These are phyloP conservation scores for Mortierella sp. DNA, from an alignment of 371 early-diverging fungal species.

Conservation along the genomic window DNA sequence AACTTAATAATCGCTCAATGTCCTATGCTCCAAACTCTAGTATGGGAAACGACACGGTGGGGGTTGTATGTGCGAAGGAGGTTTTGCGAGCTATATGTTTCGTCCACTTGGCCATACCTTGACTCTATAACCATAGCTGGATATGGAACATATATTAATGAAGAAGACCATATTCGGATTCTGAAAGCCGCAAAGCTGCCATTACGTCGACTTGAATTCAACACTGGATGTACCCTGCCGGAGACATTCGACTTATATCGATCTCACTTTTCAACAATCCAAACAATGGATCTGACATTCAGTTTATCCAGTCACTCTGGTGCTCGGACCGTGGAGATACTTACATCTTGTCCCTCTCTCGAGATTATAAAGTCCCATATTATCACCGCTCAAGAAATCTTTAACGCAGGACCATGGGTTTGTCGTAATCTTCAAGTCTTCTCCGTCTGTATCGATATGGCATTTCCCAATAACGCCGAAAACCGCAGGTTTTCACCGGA, in stretches of 20 bases:
- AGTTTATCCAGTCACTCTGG: background rate
- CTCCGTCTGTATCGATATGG: background rate
- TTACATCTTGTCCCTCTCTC: background rate
- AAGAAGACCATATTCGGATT: background rate
- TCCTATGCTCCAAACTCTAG: background rate
- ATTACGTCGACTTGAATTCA: background rate
- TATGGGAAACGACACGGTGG: background rate
- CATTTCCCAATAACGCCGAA: background rate
- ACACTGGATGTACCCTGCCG: background rate
- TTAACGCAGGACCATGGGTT: background rate
- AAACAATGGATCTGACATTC: background rate
- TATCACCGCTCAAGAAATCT: background rate
- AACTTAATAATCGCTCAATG: background rate
- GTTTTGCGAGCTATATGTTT: background rate
- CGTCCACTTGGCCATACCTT: background rate
- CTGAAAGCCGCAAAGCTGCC: background rate
- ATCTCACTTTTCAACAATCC: background rate
- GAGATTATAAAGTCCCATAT: background rate
- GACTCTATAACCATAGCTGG: background rate
- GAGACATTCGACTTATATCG: background rate
- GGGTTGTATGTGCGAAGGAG: background rate
- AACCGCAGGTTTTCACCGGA: background rate
- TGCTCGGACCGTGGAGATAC: background rate
- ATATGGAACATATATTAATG: background rate
- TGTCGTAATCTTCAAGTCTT: background rate